Base-by-base conservation (phyloP, 2,329 filamentous ascomycete species). In the Colletotrichum costaricense region DNA sequence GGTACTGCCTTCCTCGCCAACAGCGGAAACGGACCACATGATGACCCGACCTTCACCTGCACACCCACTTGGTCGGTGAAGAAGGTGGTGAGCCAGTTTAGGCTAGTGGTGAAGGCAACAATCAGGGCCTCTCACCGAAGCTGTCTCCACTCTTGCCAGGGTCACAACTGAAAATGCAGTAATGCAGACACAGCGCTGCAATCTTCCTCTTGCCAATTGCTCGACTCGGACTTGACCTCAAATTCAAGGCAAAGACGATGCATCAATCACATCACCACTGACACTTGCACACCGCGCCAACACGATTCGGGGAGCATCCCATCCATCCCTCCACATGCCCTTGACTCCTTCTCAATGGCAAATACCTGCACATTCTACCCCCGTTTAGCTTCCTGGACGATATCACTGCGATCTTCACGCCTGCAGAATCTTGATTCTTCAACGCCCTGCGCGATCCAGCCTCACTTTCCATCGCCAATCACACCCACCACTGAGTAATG, bases 391-490 rank as follows among this genome's bases (percentile, higher is more conserved):
- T 28, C 4, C 33, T 54, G 16, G 22, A 42, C 24, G 33, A 35
- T 35, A 30, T 57, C 59, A 9, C 26, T 35, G 46, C 35, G 26
- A 69, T 60, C 59, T 46, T 42, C 33, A 24, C 19, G 9, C 26
- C 54, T 59, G 58, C 65, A 64, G 49, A 38, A 54, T 59, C 66
- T 59, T 62, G 59, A 30, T 59, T 38, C 42, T 72, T 52, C 57
- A 67, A 62, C 57, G 52, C 19, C 30, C 38, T 69, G 42, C 59
- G 8, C 35, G 35, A 19, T 33, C 5, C 66, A 58, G 70, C 70
- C 59, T 70, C 60, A 59, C 59, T 73, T 60, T 49, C 2, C 24
- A 33, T 55, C 26, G 67, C 59, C 66, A 73, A 70, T 58, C 55
- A 63, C 70, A 42, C 59, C 14, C 24, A 22, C 16, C n/a, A 49